Base-by-base conservation (phyloP, 2,329 filamentous ascomycete species). In the Daldinia sp. region DNA sequence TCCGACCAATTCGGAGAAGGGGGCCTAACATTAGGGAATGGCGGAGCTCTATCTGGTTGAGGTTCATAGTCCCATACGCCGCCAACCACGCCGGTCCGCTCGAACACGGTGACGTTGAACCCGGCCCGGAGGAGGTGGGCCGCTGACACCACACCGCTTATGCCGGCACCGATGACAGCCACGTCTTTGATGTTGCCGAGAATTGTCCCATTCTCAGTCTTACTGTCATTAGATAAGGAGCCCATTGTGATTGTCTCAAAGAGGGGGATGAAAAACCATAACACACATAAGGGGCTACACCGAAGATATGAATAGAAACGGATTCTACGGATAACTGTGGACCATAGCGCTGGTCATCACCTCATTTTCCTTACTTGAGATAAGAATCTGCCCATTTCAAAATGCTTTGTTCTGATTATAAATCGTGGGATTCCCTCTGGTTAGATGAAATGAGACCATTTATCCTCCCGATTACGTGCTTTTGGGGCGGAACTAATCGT, bases 31-130 rank as follows among this genome's bases (percentile, higher is more conserved):
- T 76, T 74, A 65, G 73, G 77, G 57, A 75, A 78, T 1, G 74
- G 70, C 18, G 77, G 77, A 6, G 77, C 76, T n/a, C 66, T 65
- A 60, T 85, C 78, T 18, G 87, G 84, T 62, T 83, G 81, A 66
- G 89, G 86, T 7, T 84, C 77, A 68, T 90, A 89, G 67, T 89
- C 90, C 90, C 90, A 93, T 6, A 89, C 84, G 1, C 90, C 90
- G 6, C 89, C 90, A 7, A 85, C 81, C 2, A 78, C 81, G 41
- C 81, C 80, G 37, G 88, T 85, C 75, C 92, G 88, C 74, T 93
- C 90, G 71, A 89, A 90, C 2, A 92, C 78, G 12, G 81, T 84
- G 9, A 86, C 82, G 68, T 90, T 90, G 4, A 81, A 79, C 53
- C 86, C 85, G 74, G 91, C 89, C 0, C 87, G 88, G 6, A 87